Base-by-base conservation (phyloP, 169 alveolate genomes). In the Eimeria tenella region DNA sequence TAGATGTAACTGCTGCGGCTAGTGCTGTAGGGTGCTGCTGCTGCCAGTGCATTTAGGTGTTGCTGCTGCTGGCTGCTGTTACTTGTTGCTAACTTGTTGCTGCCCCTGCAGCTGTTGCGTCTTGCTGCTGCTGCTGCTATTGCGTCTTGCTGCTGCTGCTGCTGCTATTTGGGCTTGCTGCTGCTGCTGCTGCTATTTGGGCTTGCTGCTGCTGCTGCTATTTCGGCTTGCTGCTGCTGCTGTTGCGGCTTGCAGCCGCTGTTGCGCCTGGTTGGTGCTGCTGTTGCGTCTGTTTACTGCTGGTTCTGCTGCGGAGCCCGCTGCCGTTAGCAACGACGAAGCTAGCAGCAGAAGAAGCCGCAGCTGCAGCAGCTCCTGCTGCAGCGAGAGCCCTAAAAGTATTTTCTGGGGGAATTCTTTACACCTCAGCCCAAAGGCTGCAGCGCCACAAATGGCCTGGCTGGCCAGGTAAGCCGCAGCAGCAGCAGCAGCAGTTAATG, bases 61-160 rank as follows among this genome's bases (percentile, higher is more conserved):
- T 68, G 77, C 77, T 68, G 77, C 21, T 63, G 31, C 21, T 63
- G 73, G 52, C 9, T 21, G 52, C 77, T 21, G 77, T 49, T 21
- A 68, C 77, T 68, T 50, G 15, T 50, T 68, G 77, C 77, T 23
- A 5, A n/a, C n/a, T n/a, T n/a, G n/a, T n/a, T n/a, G 60, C 84
- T 11, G 84, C 8, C 19, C 25, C 60, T 74, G 84, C 62, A 25
- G 62, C 84, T 4, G 15, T 0, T 31, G 42, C 42, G 42, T 31
- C 42, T 2, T 31, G 42, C 42, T 31, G 15, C 77, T 68, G 77
- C 77, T 23, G 21, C 53, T 17, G 77, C 21, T 21, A 0, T 0
- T 7, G 53, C 21, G 77, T 8, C 77, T 3, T 4, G 25, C 25
- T 1, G 53, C 25, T 68, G 77, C 52, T 68, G 73, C 21, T 71